A percentile compares a stretch with the other conserved stretches of the same genome.
Evolutionary conservation across 2,329 filamentous ascomycete species (phyloP).

Genomic region (Phoma sp.): DNA sequence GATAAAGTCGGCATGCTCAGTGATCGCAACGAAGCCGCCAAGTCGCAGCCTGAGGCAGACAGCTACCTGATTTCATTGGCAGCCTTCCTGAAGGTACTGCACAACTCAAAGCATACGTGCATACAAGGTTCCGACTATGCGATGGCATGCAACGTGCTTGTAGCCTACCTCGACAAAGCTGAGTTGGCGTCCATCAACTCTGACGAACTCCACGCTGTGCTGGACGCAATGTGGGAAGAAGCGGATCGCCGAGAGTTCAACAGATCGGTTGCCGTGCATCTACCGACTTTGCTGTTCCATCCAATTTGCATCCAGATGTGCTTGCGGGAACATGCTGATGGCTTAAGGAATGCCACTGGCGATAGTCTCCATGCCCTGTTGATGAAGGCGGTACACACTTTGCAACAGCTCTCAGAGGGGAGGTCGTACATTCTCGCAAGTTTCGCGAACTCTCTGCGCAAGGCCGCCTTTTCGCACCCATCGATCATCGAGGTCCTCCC

Average conservation of each 20-base stretch:
- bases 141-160: slow-evolving; percentile 35
- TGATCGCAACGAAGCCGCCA: not conserved
- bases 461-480: slow-evolving; percentile 38
- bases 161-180: slow-evolving; percentile 27
- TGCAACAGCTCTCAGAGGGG: slow-evolving; percentile 42
- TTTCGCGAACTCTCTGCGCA: slow-evolving; percentile 41
- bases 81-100: slow-evolving; percentile 33
- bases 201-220: slow-evolving; percentile 27
- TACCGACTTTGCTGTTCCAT: slow-evolving; percentile 51
- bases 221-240: slow-evolving; percentile 56
- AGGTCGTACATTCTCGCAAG: slow-evolving; percentile 46
- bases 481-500: slow-evolving; percentile 41
- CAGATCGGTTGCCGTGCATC: slow-evolving; percentile 46
- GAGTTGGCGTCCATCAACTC: slow-evolving; percentile 10
- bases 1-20: slow-evolving; percentile 18
- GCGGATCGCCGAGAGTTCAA: slow-evolving; percentile 58
- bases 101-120: slow-evolving; percentile 33
- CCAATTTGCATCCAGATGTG: slow-evolving; percentile 34
- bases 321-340: slow-evolving; percentile 5
- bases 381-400: slow-evolving; percentile 29
- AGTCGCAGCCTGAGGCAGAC: not conserved
- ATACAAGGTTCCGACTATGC: slow-evolving; percentile 43
- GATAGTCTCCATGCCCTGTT: slow-evolving; percentile 28
- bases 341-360: not conserved
- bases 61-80: slow-evolving; percentile 21